Base-by-base conservation (phyloP, 148 eudicot genomes). In the Polygonum maritimum region DNA sequence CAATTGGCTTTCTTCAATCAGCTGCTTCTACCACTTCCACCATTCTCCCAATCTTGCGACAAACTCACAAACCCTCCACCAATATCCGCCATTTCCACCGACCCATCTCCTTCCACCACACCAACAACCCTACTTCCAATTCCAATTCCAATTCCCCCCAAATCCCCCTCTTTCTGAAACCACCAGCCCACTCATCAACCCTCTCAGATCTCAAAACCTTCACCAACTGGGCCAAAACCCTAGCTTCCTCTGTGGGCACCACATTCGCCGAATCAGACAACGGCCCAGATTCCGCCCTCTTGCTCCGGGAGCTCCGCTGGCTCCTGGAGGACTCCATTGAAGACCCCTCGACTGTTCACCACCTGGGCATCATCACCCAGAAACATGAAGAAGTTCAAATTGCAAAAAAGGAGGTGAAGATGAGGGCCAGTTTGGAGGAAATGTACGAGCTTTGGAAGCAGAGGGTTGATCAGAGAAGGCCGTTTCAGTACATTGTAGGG, bases 401-500 rank as follows among this genome's bases (percentile, higher is more conserved):
- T 44, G 54, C 7, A 40, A 63, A 62, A 19, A 31, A 39, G 5
- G 47, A 70, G 38, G 81, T 88, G 33, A 18, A 49, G 2, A 57
- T 89, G 57, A 89, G 91, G 80, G 88, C 78, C 6, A 73, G 78
- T 78, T 79, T 92, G 86, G 87, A 81, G 1, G 82, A 85, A 11
- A 78, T 95, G 67, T 95, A 95, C 70, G 8, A 22, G 76, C 57
- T 92, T 41, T 95, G 98, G 98, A 78, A 85, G 69, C 89, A 87
- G 74, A 89, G 98, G 83, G 79, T 92, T 60, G 82, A 90, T 9
- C 82, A 87, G 74, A 88, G 97, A 48, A 88, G 91, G 83, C 97
- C 98, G 0, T 90, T 95, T 83, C 98, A 95, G 87, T 95, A 95
- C 65, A 77, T 95, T 62, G 98, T 90, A 51, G 98, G 97, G 78